Base-by-base conservation (phyloP, 83 land plant genomes). In the Picea abies region DNA sequence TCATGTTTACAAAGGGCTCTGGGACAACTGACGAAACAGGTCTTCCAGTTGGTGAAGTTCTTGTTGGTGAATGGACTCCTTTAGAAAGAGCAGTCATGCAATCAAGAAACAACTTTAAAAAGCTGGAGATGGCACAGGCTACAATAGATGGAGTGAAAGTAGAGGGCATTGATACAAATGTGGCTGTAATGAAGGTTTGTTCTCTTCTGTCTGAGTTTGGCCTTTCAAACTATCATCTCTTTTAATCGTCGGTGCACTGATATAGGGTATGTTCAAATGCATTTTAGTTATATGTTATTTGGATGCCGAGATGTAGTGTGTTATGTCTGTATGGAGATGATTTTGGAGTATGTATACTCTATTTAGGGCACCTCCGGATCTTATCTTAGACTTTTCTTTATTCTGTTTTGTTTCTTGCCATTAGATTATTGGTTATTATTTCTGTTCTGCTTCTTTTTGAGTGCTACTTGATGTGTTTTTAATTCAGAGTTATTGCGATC, bases 141-240 rank as follows among this genome's bases (percentile, higher is more conserved):
- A 91, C 98, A 47, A 87, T 97, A 69, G 92, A 91, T 86, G 99
- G 94, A 44, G 98, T 93, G 39, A 97, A 93, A 92, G 98, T 96
- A 9, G 97, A 97, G 60, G 99, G 98, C 23, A 89, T 97, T 79
- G 99, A 92, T 73, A 97, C 94, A 20, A 97, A 97, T 84, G 80
- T 90, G 78, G 98, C 97, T 25, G 93, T 97, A 12, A 96, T 97
- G 99, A 89, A 97, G 98, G 99, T 97, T 82, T 49, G 75, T 12
- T 41, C 29, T 29, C 47, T 37, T 73, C 0, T 73, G 15, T 73
- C 22, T 44, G 14, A 41, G 14, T 47, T 73, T 22, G 11, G 52
- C 56, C 77, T 41, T 8, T 22, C 10, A 73, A 56, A 56, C 58
- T 14, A 73, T 73, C 17, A 41, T 73, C 15, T 44, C 4, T 44